A percentile compares a stretch with the other conserved stretches of the same genome.
These are phyloP conservation scores for Tephrocybe rancida DNA, from an alignment of 768 basidiomycete genomes.

Conservation along the genomic window DNA sequence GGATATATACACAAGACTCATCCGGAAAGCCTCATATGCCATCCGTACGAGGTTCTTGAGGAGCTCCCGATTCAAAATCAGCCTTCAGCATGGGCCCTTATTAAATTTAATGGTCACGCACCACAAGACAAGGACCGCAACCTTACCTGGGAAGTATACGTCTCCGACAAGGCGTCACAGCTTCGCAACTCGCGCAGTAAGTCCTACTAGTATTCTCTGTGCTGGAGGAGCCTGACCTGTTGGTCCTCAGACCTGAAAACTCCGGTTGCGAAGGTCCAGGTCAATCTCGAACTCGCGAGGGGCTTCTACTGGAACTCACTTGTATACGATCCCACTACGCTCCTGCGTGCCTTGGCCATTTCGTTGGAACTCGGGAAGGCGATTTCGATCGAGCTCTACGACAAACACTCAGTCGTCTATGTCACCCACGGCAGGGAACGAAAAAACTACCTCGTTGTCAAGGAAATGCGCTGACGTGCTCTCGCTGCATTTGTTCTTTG, in stretches of 20 bases:
- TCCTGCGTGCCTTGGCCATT: slow-evolving; percentile 39
- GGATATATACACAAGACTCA: slow-evolving; percentile 16
- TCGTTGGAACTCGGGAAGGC: slow-evolving; percentile 40
- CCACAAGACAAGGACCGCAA: slow-evolving; percentile 14
- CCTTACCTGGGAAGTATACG: slow-evolving; percentile 35
- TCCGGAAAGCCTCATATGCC: slow-evolving; percentile 19
- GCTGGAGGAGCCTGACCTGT: background rate
- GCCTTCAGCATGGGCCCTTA: slow-evolving; percentile 24
- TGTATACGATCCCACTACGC: slow-evolving; percentile 31
- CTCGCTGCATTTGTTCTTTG: background rate
- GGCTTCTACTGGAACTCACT: slow-evolving; percentile 34
- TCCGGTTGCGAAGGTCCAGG: slow-evolving; percentile 38
- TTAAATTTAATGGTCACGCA: slow-evolving; percentile 27
- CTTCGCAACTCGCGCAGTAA: slow-evolving; percentile 26
- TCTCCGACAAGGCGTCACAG: slow-evolving; percentile 23
- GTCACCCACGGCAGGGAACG: slow-evolving; percentile 1
- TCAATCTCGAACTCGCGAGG: slow-evolving; percentile 33
- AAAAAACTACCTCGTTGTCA: slow-evolving; percentile 14
- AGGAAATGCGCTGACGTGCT: background rate
- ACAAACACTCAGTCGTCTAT: slow-evolving; percentile 11
- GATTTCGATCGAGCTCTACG: slow-evolving; percentile 32
- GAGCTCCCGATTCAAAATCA: slow-evolving; percentile 21
- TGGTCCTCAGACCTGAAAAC: slow-evolving; percentile 1
- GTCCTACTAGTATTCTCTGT: slow-evolving; percentile 7
- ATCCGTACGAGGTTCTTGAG: slow-evolving; percentile 39